Base-by-base conservation (phyloP, 1,139 yeast genomes). In the Taphrina communis region DNA sequence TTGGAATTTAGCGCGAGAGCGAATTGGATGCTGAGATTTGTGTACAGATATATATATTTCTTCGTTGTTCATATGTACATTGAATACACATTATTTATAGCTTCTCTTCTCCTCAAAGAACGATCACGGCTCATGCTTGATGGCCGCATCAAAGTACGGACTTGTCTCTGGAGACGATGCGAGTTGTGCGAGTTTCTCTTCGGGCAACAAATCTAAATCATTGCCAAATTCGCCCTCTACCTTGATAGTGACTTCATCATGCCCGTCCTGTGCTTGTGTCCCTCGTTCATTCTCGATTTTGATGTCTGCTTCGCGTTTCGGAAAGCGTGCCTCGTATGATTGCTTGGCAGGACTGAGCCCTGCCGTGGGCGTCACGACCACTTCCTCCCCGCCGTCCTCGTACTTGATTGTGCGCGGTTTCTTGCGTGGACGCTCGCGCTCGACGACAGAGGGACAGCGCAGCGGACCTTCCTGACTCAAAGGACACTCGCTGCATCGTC, bases 401-500 rank as follows among this genome's bases (percentile, higher is more conserved):
- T 8, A 7, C 44, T 58, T 44, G 36, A 21, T 41, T 17, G 31
- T n/a, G 25, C 42, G 38, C 12, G 38, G 38, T 38, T 57, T 65
- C 42, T 41, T 65, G 35, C 57, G 56, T 7, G 63, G 63, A 12
- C 21, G 17, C 12, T 65, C 68, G 9, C 48, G 56, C 21, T 41
- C 63, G 21, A 58, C 55, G 21, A 55, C 63, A 53, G 62, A 44
- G 46, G 67, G 67, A 38, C 67, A 63, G 25, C 6, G 17, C 6
- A 56, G 46, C n/a, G 61, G 50, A n/a, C 61, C 67, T 17, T 51
- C 50, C 21, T 50, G 56, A 57, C 58, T 50, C 52, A 90, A 77
- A 1, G 84, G 76, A 74, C 97, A 93, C n/a, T 87, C 74, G 74
- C 87, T 93, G 77, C 97, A 93, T 72, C 88, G 83, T 56, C 85